These are phyloP conservation scores for Wilcoxina mikolae DNA, from an alignment of 495 filamentous ascomycete species.

Conservation along the genomic window DNA sequence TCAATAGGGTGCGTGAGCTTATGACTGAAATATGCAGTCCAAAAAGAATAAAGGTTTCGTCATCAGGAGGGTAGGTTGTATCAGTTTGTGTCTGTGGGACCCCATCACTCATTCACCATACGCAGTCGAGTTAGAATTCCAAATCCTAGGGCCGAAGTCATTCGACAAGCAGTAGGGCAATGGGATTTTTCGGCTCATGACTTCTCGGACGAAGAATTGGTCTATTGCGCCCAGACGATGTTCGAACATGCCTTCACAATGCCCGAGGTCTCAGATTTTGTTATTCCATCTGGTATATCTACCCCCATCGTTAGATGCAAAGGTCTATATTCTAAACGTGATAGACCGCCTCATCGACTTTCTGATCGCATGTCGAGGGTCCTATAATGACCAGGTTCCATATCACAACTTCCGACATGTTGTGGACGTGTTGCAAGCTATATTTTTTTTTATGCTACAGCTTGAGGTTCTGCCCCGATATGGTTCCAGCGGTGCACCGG, in stretches of 20 bases:
- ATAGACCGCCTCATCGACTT: slow-evolving; percentile 58
- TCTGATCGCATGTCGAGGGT: slow-evolving; percentile 63
- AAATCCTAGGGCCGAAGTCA: slow-evolving; percentile 27
- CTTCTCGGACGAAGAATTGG: slow-evolving; percentile 75
- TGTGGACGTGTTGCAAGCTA: slow-evolving; percentile 85
- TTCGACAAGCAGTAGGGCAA: slow-evolving; percentile 54
- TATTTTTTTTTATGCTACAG: slow-evolving; percentile 78
- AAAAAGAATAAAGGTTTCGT: slow-evolving; percentile 31
- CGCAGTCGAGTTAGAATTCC: slow-evolving; percentile 27
- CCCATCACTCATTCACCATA: slow-evolving; percentile 2
- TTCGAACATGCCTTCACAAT: slow-evolving; percentile 74
- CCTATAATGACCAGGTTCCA: slow-evolving; percentile 91
- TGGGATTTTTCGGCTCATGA: slow-evolving; percentile 86
- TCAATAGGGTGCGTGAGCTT: slow-evolving; percentile 66
- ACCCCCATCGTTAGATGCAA: neutral
- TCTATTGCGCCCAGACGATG: slow-evolving; percentile 65
- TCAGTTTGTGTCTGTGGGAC: slow-evolving; percentile 28
- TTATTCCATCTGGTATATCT: slow-evolving; percentile 49
- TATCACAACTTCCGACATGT: slow-evolving; percentile 99
- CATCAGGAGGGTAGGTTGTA: slow-evolving; percentile 29
- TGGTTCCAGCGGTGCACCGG: neutral
- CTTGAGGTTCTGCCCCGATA: slow-evolving; percentile 66
- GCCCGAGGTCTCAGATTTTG: slow-evolving; percentile 67
- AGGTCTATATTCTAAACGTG: neutral
- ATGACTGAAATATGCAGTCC: slow-evolving; percentile 84